Percentiles rank a stretch among this genome's conserved stretches.
Conservation (phyloP, 31 red algal species). For the Asparagopsis taxiformis region DNA sequence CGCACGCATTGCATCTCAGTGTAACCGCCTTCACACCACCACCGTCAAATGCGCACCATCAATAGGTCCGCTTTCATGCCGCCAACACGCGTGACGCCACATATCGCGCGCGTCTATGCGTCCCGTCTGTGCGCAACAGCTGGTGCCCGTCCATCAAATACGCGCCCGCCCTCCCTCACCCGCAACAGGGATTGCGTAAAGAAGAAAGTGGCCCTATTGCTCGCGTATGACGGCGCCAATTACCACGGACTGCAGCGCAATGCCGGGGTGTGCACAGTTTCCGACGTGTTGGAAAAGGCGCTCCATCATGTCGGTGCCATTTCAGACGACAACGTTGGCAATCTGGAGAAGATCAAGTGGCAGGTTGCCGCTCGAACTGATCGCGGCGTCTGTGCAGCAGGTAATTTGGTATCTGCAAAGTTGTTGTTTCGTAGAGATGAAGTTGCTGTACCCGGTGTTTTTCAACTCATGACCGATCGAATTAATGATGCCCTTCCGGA, state of each 20-base stretch:
- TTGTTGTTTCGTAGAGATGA: constrained; percentile 45
- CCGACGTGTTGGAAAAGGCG: constrained; percentile 65
- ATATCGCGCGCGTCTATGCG: not conserved
- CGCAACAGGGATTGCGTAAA: constrained; percentile 36
- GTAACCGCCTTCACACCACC: too few species aligned
- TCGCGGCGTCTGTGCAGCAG: constrained; percentile 86
- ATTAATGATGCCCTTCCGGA: constrained; percentile 57
- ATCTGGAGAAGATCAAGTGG: constrained; percentile 75
- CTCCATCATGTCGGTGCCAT: constrained; percentile 54
- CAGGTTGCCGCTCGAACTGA: constrained; percentile 91
- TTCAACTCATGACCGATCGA: constrained; percentile 5
- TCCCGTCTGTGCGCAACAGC: not conserved
- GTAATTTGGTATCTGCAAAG: constrained; percentile 75
- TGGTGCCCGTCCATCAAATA: not conserved
- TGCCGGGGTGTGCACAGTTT: constrained; percentile 52
- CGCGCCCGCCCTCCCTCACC: constrained; percentile 8
- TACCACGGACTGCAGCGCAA: constrained; percentile 87
- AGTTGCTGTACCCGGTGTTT: not conserved
- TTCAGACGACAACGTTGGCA: constrained; percentile 33
- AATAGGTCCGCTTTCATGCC: not conserved
- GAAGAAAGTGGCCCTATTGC: constrained; percentile 74
- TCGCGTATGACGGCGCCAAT: constrained; percentile 82
- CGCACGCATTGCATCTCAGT: too few species aligned
- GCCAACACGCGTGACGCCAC: not conserved
- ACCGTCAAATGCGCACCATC: not conserved